Base-by-base conservation (phyloP, 140 eudicot species). In the Flaveria floridana region DNA sequence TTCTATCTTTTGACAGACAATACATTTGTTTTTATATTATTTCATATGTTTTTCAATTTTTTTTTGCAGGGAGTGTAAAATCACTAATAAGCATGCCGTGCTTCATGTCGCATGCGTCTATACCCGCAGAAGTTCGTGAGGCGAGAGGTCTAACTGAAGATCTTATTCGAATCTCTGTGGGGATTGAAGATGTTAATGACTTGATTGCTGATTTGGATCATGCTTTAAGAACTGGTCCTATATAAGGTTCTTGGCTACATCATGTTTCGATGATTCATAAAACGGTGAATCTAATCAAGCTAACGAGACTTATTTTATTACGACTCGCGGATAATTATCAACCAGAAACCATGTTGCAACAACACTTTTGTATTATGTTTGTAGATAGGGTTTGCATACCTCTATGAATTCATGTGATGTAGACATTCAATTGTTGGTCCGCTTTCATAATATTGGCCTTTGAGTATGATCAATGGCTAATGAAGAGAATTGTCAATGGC, bases 31-130 rank as follows among this genome's bases (percentile, higher is more conserved):
- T 66, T 44, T 12, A 16, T 4, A 41, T 66, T 10, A 19, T 18
- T 41, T 66, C 53, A 18, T 66, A 66, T 1, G 3, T 39, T 66
- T 34, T 34, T 66, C 0, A 10, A 28, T 3, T 39, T 39, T 39
- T 39, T 34, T 72, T 23, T 61, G 53, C 89, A 94, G 99, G 99
- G 80, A 95, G 97, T 64, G 96, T 91, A 6, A 95, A 91, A 81
- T 95, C 99, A 59, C 92, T 95, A 46, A 95, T 95, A 66, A 95
- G 99, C 95, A 79, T 95, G 91, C 97, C 97, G 11, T 87, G 97
- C 88, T 95, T 91, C 71, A 95, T 95, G 99, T 95, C 99, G 6
- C 99, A 95, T 70, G 95, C 99, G 25, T 75, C 87, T 74, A 91
- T 95, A 79, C 99, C 97, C 7, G 87, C 89, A 73, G 87, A 80